Evolutionary conservation across 257 asterid genomes (phyloP).

Genomic region (Solanum lycopersicoides): DNA sequence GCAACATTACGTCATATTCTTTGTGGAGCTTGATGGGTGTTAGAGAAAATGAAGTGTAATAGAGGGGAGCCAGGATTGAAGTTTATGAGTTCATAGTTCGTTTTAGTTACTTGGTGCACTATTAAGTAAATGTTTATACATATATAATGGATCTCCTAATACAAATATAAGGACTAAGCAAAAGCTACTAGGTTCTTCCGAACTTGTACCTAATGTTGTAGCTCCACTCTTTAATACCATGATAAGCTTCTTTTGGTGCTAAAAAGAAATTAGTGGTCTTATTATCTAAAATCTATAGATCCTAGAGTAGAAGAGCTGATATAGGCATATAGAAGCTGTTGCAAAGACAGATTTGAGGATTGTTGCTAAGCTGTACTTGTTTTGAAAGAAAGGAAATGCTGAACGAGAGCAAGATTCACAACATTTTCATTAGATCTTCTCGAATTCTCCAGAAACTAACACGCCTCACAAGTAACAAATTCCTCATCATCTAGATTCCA

Average conservation of each 20-base stretch:
- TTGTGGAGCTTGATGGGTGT: too few species aligned
- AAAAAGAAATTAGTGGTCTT: not conserved
- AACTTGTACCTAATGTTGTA: not conserved
- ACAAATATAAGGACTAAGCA: not conserved
- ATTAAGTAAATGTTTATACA: not conserved
- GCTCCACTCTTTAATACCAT: not conserved
- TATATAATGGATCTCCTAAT: not conserved
- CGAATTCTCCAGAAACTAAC: not conserved
- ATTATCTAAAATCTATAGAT: not conserved
- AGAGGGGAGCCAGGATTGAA: not conserved
- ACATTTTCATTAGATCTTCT: not conserved
- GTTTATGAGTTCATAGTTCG: not conserved
- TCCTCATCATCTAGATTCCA: not conserved
- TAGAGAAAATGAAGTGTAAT: too few species aligned
- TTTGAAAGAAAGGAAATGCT: not conserved
- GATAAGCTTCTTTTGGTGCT: not conserved
- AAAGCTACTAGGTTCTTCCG: not conserved
- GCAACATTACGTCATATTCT: not conserved
- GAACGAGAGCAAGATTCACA: not conserved
- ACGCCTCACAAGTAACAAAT: not conserved
- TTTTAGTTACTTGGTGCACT: not conserved
- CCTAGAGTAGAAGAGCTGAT: not conserved
- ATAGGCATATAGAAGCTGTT: not conserved
- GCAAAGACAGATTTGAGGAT: not conserved
- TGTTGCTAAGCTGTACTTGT: not conserved